A percentile compares a stretch with the other conserved stretches of the same genome.
Evolutionary conservation across 2,329 filamentous ascomycete genomes (phyloP).

Genomic region (Fonsecaea multimorphosa): DNA sequence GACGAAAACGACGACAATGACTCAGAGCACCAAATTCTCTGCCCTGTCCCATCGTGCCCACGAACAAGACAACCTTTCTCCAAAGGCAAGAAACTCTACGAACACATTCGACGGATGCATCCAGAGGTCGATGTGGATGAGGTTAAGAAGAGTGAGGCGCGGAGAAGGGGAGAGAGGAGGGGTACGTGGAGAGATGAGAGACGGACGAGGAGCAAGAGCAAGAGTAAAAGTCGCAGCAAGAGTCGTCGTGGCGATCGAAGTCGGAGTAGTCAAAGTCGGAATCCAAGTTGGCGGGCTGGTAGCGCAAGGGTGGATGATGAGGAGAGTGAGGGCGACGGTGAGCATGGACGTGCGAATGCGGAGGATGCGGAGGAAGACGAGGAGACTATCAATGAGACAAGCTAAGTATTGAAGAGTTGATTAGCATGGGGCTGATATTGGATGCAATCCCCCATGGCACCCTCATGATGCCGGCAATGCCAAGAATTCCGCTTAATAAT

Average conservation of each 20-base stretch:
- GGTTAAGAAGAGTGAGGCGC: slow-evolving; percentile 31
- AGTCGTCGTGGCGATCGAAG: not conserved
- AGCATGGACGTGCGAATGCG: not conserved
- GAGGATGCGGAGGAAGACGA: too few species aligned
- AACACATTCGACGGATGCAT: slow-evolving; percentile 38
- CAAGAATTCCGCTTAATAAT: slow-evolving; percentile 3
- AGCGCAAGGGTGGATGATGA: slow-evolving; percentile 5
- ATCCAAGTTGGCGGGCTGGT: not conserved
- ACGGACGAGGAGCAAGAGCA: slow-evolving; percentile 24
- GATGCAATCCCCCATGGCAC: too few species aligned
- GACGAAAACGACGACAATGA: too few species aligned
- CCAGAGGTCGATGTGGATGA: slow-evolving; percentile 37
- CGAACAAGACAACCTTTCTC: slow-evolving; percentile 28
- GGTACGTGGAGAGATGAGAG: slow-evolving; percentile 29
- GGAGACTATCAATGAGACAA: not conserved
- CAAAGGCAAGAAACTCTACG: slow-evolving; percentile 33
- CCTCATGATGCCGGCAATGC: not conserved
- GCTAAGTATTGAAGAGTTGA: too few species aligned
- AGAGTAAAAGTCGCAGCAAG: slow-evolving; percentile 16
- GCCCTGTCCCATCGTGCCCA: slow-evolving; percentile 35
- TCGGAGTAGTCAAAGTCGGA: not conserved
- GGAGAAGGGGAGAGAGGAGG: slow-evolving; percentile 30
- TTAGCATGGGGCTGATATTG: too few species aligned
- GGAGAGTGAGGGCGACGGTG: not conserved
- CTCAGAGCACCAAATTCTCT: slow-evolving; percentile 25